Base-by-base conservation (phyloP, 1,284 basidiomycete genomes). In the Clitocybe nebularis region DNA sequence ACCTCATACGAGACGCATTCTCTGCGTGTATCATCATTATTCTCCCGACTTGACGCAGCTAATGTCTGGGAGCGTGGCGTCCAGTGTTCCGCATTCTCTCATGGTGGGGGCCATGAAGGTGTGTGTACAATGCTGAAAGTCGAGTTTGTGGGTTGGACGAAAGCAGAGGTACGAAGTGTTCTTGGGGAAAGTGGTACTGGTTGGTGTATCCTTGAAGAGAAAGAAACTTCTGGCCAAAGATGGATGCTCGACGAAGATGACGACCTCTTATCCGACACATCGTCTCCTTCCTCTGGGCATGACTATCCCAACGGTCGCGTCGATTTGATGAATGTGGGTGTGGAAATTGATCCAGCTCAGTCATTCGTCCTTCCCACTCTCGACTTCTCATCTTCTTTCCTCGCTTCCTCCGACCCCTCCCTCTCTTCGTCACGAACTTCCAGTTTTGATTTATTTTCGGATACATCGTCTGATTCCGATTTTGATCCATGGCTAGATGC, bases 171-270 rank as follows among this genome's bases (percentile, higher is more conserved):
- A 4, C 66, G 81, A 28, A 59, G 72, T 34, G 70, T 87, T 19
- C 70, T 88, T 13, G 85, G 85, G 9, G 79, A 84, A 56, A 77
- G 75, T 22, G 76, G 79, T 13, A 74, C 68, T 3, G 81, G 80
- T 0, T 89, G 86, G 85, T 89, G 84, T 62, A 67, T 72, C 0
- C 57, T 88, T 8, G 77, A 84, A 54, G 84, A 87, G 60, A 64
- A 20, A 28, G 50, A 28, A 44, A 53, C 16, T 44, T 50, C 49
- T 3, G 21, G 62, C 62, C n/a, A 69, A 70, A 5, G 21, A 16
- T 45, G 41, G 16, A 35, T 9, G 2, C 9, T 22, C 19, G 29
- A 10, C 16, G 55, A 60, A 17, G 48, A 48, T 24, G 52, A 58
- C 43, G 39, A 61, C 61, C 36, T 40, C 22, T 37, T 46, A 14